Percentiles rank a stretch among this genome's conserved stretches.
These are phyloP conservation scores for Aspergillus avenaceus DNA, from an alignment of 495 filamentous ascomycete species.

Conservation along the genomic window DNA sequence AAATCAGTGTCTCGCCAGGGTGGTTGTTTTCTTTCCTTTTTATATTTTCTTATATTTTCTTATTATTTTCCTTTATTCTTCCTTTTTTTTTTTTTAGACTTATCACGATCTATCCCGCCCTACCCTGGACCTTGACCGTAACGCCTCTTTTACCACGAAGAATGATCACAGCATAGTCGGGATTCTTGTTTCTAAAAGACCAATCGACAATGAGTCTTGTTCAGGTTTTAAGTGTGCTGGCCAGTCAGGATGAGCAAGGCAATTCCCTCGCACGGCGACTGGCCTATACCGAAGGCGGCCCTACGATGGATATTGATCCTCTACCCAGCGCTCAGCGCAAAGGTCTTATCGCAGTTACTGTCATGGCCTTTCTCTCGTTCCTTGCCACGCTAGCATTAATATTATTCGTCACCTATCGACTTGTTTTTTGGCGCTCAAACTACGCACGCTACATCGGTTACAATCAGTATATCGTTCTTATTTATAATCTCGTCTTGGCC, in stretches of 20 bases:
- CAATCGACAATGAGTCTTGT: constrained; percentile 23
- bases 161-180: constrained; percentile 6
- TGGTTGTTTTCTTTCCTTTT: not conserved
- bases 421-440: constrained; percentile 52
- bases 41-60: not conserved
- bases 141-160: not conserved
- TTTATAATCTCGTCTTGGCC: constrained; percentile 70
- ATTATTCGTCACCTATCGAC: constrained; percentile 52
- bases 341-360: constrained; percentile 51
- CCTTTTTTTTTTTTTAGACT: not conserved
- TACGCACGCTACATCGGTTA: constrained; percentile 45
- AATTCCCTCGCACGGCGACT: constrained; percentile 22
- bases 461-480: constrained; percentile 72
- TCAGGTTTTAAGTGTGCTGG: constrained; percentile 17
- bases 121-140: not conserved
- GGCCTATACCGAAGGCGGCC: constrained; percentile 7
- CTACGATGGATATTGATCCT: constrained; percentile 33
- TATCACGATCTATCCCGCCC: not conserved
- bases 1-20: not conserved
- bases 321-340: constrained; percentile 45
- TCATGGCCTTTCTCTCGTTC: constrained; percentile 58
- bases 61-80: not conserved
- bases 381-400: constrained; percentile 50
- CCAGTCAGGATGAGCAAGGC: constrained; percentile 10
- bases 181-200: not conserved